A percentile compares a stretch with the other conserved stretches of the same genome.
These are phyloP conservation scores for Extremus antarcticus DNA, from an alignment of 495 filamentous ascomycete species.

Conservation along the genomic window DNA sequence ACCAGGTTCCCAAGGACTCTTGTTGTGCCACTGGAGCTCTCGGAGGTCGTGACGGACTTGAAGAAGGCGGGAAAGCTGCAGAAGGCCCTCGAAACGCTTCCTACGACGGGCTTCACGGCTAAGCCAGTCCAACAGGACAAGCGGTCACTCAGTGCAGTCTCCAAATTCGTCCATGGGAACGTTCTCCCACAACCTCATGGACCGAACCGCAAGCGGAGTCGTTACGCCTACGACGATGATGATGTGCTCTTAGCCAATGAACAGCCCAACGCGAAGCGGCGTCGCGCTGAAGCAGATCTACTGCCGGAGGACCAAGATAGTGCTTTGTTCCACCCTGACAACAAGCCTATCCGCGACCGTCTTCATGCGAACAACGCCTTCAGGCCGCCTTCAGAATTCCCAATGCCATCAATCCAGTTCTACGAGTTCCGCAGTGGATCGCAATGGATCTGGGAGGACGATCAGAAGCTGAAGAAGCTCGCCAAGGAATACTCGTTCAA, in stretches of 20 bases:
- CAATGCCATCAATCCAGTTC: slow-evolving; percentile 79
- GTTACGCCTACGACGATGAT: slow-evolving; percentile 67
- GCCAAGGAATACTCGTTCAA: slow-evolving; percentile 93
- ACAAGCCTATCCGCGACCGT: slow-evolving; percentile 78
- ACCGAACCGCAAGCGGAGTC: slow-evolving; percentile 62
- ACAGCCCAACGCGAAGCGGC: slow-evolving; percentile 27
- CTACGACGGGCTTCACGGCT: slow-evolving; percentile 26
- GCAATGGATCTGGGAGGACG: slow-evolving; percentile 82
- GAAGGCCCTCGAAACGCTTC: slow-evolving; percentile 51
- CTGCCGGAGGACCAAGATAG: slow-evolving; percentile 65
- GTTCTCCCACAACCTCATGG: slow-evolving; percentile 56
- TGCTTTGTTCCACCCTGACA: slow-evolving; percentile 80
- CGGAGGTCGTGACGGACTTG: slow-evolving; percentile 50
- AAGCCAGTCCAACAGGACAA: slow-evolving; percentile 30
- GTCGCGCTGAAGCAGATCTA: slow-evolving; percentile 33
- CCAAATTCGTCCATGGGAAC: slow-evolving; percentile 73
- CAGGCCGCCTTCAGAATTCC: slow-evolving; percentile 77
- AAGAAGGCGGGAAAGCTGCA: slow-evolving; percentile 28
- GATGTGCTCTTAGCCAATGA: slow-evolving; percentile 25
- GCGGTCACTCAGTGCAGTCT: slow-evolving; percentile 44
- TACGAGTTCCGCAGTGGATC: slow-evolving; percentile 77
- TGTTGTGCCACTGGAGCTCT: slow-evolving; percentile 54
- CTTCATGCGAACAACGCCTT: slow-evolving; percentile 90
- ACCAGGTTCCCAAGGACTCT: not conserved
- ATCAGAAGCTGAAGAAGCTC: slow-evolving; percentile 72